A percentile compares a stretch with the other conserved stretches of the same genome.
Conservation (phyloP, 345 rosid genomes). For the Rubroshorea leprosula region DNA sequence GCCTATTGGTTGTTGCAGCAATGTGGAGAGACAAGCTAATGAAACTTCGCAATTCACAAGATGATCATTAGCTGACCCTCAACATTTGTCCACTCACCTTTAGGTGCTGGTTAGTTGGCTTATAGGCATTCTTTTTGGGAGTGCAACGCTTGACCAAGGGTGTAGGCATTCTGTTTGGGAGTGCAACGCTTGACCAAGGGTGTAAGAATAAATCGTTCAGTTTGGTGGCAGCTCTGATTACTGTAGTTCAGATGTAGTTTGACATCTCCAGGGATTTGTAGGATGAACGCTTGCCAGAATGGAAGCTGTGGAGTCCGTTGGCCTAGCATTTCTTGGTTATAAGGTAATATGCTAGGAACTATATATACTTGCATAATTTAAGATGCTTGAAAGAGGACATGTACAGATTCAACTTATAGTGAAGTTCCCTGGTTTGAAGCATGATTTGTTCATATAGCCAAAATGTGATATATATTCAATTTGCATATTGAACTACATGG, state of each 20-base stretch:
- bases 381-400: background rate
- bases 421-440: background rate
- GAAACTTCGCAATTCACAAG: slow-evolving; percentile 48
- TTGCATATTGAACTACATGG: background rate
- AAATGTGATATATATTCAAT: background rate
- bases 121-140: background rate
- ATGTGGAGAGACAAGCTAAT: slow-evolving; percentile 65
- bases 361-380: background rate
- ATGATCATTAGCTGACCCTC: slow-evolving; percentile 16
- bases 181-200: too few species aligned
- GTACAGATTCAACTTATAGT: slow-evolving; percentile 7
- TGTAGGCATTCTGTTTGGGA: too few species aligned
- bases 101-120: background rate
- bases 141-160: too few species aligned
- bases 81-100: slow-evolving; percentile 11
- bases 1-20: slow-evolving; percentile 41
- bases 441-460: background rate
- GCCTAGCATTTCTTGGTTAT: background rate
- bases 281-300: background rate
- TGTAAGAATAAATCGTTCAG: too few species aligned
- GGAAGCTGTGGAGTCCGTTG: background rate
- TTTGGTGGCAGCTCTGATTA: background rate
- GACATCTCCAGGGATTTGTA: background rate
- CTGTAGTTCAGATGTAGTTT: background rate
- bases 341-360: background rate